Evolutionary conservation across 2,329 filamentous ascomycete genomes (phyloP).

Genomic region (Shiraia sp.): DNA sequence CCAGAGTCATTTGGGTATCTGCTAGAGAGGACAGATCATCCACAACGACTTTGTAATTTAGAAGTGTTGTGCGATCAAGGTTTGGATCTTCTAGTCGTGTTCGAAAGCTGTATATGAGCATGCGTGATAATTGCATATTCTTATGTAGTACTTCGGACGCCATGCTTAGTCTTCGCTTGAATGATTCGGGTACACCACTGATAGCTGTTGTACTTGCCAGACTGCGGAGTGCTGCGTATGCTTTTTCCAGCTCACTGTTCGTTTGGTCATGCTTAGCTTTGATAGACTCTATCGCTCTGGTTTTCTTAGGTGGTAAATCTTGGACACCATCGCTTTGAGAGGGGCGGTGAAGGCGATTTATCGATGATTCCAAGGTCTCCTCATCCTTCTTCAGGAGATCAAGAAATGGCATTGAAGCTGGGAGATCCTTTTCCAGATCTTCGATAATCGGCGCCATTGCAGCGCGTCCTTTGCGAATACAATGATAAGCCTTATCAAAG

Average conservation of each 20-base stretch:
- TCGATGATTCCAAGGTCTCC: conserved; percentile 17
- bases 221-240: conserved; percentile 15
- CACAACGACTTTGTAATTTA: conserved; percentile 23
- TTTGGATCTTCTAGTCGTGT: conserved; percentile 28
- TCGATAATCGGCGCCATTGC: conserved; percentile 27
- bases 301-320: conserved; percentile 10
- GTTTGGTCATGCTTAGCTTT: conserved; percentile 21
- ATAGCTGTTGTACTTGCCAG: conserved; percentile 8
- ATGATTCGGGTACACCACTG: conserved; percentile 11
- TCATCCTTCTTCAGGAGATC: conserved; percentile 32
- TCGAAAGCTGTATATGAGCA: conserved; percentile 33
- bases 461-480: conserved; percentile 24
- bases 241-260: conserved; percentile 21
- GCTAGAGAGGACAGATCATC: conserved; percentile 31
- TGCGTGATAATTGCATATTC: conserved; percentile 31
- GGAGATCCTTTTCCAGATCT: conserved; percentile 31
- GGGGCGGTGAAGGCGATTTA: conserved; percentile 13
- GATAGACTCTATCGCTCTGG: conserved; percentile 10
- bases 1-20: conserved; percentile 36
- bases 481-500: conserved; percentile 22
- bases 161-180: conserved; percentile 25
- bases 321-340: conserved; percentile 6
- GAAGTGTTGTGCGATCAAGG: conserved; percentile 11
- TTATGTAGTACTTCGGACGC: conserved; percentile 29
- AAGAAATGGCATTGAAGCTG: conserved; percentile 28